phyloP scores from a whole-genome alignment of 805 yeast species.

The Candida easanensis region DNA sequence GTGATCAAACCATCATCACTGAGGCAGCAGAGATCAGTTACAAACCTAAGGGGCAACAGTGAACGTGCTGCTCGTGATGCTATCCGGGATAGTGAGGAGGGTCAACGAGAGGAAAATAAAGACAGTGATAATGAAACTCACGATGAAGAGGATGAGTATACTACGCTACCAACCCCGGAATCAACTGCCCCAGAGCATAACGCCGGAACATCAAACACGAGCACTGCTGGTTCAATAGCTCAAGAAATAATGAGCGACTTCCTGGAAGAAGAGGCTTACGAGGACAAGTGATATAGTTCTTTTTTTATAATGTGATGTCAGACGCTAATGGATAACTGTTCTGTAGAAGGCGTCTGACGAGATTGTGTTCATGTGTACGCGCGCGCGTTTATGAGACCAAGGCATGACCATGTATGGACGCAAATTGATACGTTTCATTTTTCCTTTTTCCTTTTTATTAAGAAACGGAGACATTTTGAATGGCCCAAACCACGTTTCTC shows the following conservation, averaged over 20 bases:
- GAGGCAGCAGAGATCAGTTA: conserved; percentile 4
- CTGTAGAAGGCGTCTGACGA: too few species aligned
- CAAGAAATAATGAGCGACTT: conserved; percentile 1
- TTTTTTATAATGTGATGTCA: too few species aligned
- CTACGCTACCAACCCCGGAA: conserved; percentile 28
- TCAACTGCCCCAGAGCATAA: conserved; percentile 21
- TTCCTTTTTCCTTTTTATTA: too few species aligned
- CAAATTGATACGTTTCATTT: too few species aligned
- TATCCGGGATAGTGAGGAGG: background rate
- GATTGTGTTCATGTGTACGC: too few species aligned
- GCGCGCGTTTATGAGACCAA: too few species aligned
- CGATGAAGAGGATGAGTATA: conserved; percentile 13
- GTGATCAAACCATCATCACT: conserved; percentile 9
- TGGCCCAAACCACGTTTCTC: too few species aligned
- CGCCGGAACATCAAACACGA: background rate
- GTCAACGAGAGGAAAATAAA: background rate
- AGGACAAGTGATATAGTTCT: conserved; percentile 1
- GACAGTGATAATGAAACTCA: background rate
- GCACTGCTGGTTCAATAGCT: background rate
- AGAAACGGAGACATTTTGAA: too few species aligned
- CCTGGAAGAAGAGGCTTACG: conserved; percentile 2
- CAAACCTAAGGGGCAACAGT: background rate
- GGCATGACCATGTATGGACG: too few species aligned
- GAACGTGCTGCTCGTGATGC: background rate
- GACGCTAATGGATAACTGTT: too few species aligned